Conservation (phyloP, 768 basidiomycete genomes). For the Steccherinum ochraceum region DNA sequence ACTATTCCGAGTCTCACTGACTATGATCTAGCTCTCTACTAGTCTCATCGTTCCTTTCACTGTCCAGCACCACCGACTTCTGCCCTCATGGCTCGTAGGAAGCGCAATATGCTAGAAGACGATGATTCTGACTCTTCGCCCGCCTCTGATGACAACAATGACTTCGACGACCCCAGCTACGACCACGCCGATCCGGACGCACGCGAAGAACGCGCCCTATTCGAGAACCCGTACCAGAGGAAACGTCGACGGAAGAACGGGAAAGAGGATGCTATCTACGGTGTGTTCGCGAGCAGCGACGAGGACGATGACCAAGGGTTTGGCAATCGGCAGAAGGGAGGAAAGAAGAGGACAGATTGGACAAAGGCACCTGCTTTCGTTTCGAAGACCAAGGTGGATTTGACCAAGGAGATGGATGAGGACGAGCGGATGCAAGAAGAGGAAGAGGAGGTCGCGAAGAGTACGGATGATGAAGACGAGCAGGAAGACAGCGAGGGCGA, state of each 20-base stretch:
- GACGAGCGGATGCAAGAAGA: conserved; percentile 28
- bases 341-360: conserved; percentile 52
- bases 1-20: too few species aligned
- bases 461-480: conserved; percentile 29
- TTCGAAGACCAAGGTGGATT: conserved; percentile 40
- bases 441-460: conserved; percentile 28
- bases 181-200: conserved; percentile 52
- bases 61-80: too few species aligned
- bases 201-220: conserved; percentile 68
- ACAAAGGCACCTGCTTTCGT: conserved; percentile 75
- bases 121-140: conserved; percentile 63
- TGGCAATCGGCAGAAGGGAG: conserved; percentile 15
- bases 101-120: conserved; percentile 69
- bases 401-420: conserved; percentile 38
- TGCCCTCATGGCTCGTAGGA: conserved; percentile 61
- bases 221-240: conserved; percentile 68
- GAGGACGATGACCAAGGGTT: conserved; percentile 43
- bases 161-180: conserved; percentile 32
- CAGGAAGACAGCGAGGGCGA: conserved; percentile 9
- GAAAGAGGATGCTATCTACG: conserved; percentile 73
- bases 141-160: conserved; percentile 41
- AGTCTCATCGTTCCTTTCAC: too few species aligned
- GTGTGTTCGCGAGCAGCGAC: conserved; percentile 67
- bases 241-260: conserved; percentile 61
- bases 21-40: too few species aligned